Evolutionary conservation across 139 green algal genomes (phyloP).

Genomic region (Auxenochlorella pyrenoidosa): DNA sequence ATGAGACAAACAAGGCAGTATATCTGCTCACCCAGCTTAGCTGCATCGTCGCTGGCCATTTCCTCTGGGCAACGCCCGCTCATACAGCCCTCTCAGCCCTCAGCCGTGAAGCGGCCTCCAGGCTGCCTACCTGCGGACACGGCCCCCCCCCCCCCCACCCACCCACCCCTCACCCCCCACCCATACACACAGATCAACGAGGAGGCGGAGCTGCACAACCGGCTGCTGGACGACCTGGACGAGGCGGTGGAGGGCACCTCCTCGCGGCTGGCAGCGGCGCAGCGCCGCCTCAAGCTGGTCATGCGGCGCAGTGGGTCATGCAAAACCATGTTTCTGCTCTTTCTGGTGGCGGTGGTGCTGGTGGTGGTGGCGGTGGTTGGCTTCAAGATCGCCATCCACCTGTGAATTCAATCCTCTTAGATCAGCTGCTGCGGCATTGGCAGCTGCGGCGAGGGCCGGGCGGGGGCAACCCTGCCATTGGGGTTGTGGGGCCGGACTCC

Average conservation of each 20-base stretch:
- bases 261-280: slow-evolving; percentile 65
- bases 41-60: neutral
- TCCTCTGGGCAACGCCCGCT: neutral
- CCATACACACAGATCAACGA: slow-evolving; percentile 85
- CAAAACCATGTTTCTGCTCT: slow-evolving; percentile 64
- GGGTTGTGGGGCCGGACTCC: too few relatives aligned
- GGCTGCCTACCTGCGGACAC: too few relatives aligned
- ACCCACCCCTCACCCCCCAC: neutral
- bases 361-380: slow-evolving; percentile 56
- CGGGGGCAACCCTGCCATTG: too few relatives aligned
- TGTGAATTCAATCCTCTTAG: neutral
- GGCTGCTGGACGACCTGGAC: slow-evolving; percentile 87
- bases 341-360: slow-evolving; percentile 72
- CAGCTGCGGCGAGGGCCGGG: too few relatives aligned
- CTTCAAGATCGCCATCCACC: slow-evolving; percentile 49
- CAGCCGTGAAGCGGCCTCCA: neutral
- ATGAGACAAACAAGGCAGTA: too few relatives aligned
- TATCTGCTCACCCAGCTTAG: too few relatives aligned
- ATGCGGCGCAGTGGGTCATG: slow-evolving; percentile 59
- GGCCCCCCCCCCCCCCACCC: too few relatives aligned
- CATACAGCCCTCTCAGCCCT: neutral
- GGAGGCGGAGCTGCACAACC: slow-evolving; percentile 87
- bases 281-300: slow-evolving; percentile 65
- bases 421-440: too few relatives aligned
- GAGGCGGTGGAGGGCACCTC: slow-evolving; percentile 84